Evolutionary conservation across 306 rosid genomes (phyloP).

Genomic region (Acacia melanoxylon): DNA sequence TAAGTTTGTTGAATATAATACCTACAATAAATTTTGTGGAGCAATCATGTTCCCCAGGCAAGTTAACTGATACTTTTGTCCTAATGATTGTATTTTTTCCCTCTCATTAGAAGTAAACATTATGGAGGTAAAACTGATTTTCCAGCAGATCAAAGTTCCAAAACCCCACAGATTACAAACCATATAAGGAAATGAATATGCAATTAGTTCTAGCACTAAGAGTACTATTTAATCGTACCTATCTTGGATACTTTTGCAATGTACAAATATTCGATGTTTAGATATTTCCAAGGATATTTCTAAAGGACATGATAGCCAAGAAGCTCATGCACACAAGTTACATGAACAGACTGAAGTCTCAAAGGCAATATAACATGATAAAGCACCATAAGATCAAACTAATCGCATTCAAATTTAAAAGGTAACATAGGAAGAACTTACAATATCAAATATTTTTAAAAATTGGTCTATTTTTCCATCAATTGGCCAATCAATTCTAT

Average conservation of each 20-base stretch:
- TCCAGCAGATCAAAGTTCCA: not conserved
- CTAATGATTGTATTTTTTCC: not conserved
- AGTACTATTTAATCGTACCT: too few species aligned
- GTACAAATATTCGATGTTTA: too few species aligned
- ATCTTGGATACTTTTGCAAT: too few species aligned
- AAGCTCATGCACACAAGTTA: not conserved
- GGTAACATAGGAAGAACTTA: slow-evolving; percentile 40
- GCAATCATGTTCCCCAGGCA: not conserved
- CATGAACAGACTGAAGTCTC: not conserved
- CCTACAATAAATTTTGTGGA: not conserved
- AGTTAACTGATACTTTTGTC: not conserved
- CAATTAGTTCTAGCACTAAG: not conserved
- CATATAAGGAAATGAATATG: not conserved
- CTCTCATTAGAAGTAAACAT: not conserved
- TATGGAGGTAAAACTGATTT: not conserved
- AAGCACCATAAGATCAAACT: slow-evolving; percentile 9
- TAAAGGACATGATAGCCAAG: not conserved
- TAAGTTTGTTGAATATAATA: not conserved
- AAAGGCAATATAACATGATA: not conserved
- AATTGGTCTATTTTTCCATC: slow-evolving; percentile 45
- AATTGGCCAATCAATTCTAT: slow-evolving; percentile 78
- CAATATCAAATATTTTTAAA: slow-evolving; percentile 59
- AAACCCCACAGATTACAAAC: not conserved
- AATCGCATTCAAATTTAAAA: slow-evolving; percentile 17
- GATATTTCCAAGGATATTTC: not conserved